phyloP scores from a whole-genome alignment of 257 asterid species.

The Cynanchum wilfordii region DNA sequence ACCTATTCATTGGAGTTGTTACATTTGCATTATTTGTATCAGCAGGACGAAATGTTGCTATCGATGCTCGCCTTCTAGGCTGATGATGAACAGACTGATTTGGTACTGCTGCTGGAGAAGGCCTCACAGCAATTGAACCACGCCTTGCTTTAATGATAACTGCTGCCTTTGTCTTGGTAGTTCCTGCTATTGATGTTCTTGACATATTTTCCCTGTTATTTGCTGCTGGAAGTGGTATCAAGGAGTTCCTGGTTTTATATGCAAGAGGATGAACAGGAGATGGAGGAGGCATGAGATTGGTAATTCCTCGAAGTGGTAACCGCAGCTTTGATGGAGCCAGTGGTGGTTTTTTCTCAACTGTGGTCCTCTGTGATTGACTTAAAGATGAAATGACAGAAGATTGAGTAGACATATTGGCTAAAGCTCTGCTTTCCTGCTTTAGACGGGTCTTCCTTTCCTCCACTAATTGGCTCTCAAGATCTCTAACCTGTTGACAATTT shows the following conservation, averaged over 20 bases:
- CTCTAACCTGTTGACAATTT: constrained; percentile 54
- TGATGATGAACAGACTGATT: constrained; percentile 57
- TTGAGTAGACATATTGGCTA: constrained; percentile 52
- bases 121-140: constrained; percentile 63
- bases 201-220: constrained; percentile 57
- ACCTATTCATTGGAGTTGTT: constrained; percentile 42
- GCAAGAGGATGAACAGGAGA: constrained; percentile 36
- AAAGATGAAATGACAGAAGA: constrained; percentile 29
- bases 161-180: constrained; percentile 25
- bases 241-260: constrained; percentile 39
- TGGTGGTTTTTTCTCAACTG: constrained; percentile 72
- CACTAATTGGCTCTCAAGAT: constrained; percentile 79
- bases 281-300: constrained; percentile 48
- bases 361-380: constrained; percentile 43
- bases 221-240: constrained; percentile 49
- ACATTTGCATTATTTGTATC: constrained; percentile 41
- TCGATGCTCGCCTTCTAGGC: constrained; percentile 77
- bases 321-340: constrained; percentile 68
- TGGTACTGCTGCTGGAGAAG: constrained; percentile 32
- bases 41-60: constrained; percentile 60
- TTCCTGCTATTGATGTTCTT: constrained; percentile 21
- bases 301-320: constrained; percentile 67
- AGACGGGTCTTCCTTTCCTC: constrained; percentile 78
- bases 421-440: constrained; percentile 72
- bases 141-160: constrained; percentile 52